A percentile compares a stretch with the other conserved stretches of the same genome.
phyloP scores from a whole-genome alignment of 768 basidiomycete species.

The Naganishia friedmannii region DNA sequence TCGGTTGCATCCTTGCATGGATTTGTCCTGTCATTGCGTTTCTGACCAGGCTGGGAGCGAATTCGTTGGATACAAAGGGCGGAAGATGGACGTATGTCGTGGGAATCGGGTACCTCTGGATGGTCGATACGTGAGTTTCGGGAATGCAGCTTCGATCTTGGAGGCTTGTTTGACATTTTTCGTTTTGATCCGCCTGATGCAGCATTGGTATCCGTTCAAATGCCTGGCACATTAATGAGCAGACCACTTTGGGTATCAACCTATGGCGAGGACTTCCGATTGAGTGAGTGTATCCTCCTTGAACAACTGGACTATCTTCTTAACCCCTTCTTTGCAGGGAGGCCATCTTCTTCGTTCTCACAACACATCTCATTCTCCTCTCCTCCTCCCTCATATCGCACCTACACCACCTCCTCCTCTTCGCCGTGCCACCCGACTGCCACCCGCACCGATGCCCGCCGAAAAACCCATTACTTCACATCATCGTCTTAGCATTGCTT shows the following conservation, averaged over 20 bases:
- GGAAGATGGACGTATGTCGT: conserved; percentile 22
- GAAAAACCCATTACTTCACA: conserved; percentile 37
- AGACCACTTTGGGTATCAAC: conserved; percentile 38
- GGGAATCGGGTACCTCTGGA: conserved; percentile 38
- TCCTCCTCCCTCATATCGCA: conserved; percentile 44
- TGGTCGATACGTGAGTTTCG: conserved; percentile 47
- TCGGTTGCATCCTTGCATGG: conserved; percentile 48
- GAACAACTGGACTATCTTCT: not conserved
- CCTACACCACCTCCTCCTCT: conserved; percentile 62
- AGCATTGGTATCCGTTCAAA: conserved; percentile 43
- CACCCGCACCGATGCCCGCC: conserved; percentile 43
- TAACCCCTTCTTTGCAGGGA: conserved; percentile 35
- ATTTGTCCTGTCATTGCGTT: conserved; percentile 45
- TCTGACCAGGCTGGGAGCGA: conserved; percentile 43
- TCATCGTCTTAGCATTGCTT: conserved; percentile 39
- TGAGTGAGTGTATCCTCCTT: conserved; percentile 39
- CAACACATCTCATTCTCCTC: conserved; percentile 44
- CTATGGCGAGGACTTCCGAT: conserved; percentile 45
- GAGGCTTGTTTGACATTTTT: not conserved
- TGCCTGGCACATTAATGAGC: conserved; percentile 41
- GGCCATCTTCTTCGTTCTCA: conserved; percentile 47
- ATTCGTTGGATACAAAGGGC: not conserved
- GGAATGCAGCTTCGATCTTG: not conserved
- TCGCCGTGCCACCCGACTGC: conserved; percentile 62
- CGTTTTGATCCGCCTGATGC: not conserved